These are phyloP conservation scores for Tetracladium maxilliforme DNA, from an alignment of 2,329 filamentous ascomycete genomes.

Conservation along the genomic window DNA sequence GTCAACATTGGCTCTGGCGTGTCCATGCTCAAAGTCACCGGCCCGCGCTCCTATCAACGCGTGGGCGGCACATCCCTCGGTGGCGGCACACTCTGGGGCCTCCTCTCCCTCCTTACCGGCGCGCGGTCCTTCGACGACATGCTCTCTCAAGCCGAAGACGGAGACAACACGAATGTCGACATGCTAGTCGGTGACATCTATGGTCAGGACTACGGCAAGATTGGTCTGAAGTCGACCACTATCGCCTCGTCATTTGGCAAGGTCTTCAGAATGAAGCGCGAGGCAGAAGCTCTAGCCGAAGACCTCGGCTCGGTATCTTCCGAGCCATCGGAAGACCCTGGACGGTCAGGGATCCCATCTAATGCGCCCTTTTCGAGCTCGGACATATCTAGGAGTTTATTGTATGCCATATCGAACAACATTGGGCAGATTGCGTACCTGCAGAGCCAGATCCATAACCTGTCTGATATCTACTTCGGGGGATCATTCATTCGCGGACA, in stretches of 20 bases:
- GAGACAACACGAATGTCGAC: slow-evolving; percentile 87
- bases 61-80: slow-evolving; percentile 92
- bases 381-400: slow-evolving; percentile 79
- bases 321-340: slow-evolving; percentile 35
- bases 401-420: slow-evolving; percentile 96
- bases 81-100: slow-evolving; percentile 93
- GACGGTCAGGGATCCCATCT: slow-evolving; percentile 24
- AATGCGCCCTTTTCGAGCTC: slow-evolving; percentile 47
- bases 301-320: slow-evolving; percentile 49
- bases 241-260: slow-evolving; percentile 97
- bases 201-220: slow-evolving; percentile 88
- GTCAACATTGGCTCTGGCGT: slow-evolving; percentile 98
- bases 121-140: slow-evolving; percentile 95
- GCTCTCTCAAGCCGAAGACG: slow-evolving; percentile 78
- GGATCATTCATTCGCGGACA: slow-evolving; percentile 95
- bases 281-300: slow-evolving; percentile 67
- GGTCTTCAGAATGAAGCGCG: slow-evolving; percentile 82
- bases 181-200: slow-evolving; percentile 98
- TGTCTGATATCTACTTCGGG: slow-evolving; percentile 93
- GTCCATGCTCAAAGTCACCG: slow-evolving; percentile 92
- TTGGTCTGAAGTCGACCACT: slow-evolving; percentile 86
- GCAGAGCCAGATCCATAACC: slow-evolving; percentile 86
- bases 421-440: slow-evolving; percentile 96
- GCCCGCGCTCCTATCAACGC: slow-evolving; percentile 71
- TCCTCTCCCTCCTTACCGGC: slow-evolving; percentile 84